Conservation (phyloP, 2,329 filamentous ascomycete genomes). For the Zalaria sp. region DNA sequence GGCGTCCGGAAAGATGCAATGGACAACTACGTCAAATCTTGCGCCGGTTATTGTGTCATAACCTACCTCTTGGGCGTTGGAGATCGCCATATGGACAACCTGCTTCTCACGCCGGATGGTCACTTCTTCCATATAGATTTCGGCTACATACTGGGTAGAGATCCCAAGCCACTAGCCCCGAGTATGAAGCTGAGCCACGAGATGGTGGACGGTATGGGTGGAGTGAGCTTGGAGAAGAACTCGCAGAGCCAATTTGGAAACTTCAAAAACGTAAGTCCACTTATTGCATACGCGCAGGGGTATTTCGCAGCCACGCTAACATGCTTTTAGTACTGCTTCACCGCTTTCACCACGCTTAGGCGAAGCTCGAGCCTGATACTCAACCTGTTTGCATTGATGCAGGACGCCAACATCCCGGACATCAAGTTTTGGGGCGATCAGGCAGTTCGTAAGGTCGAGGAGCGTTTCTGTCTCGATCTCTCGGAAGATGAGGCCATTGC, state of each 20-base stretch:
- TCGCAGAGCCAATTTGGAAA: conserved; percentile 52
- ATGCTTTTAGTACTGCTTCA: conserved; percentile 58
- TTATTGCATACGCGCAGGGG: too few relatives aligned
- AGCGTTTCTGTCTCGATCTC: conserved; percentile 83
- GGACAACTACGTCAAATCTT: conserved; percentile 90
- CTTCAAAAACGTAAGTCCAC: conserved; percentile 45
- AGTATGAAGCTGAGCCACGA: conserved; percentile 95
- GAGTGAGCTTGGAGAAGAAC: conserved; percentile 24
- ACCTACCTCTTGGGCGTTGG: conserved; percentile 95
- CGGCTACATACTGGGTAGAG: conserved; percentile 90
- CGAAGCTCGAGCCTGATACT: conserved; percentile 85
- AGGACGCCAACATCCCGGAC: conserved; percentile 92
- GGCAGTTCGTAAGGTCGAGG: conserved; percentile 86
- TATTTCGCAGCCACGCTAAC: too few relatives aligned
- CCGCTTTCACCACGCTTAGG: conserved; percentile 79
- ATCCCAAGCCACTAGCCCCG: conserved; percentile 93
- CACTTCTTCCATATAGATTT: conserved; percentile 99
- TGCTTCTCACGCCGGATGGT: conserved; percentile 75
- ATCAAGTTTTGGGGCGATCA: conserved; percentile 67
- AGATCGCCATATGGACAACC: conserved; percentile 88
- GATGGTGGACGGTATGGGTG: conserved; percentile 98
- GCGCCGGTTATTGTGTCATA: conserved; percentile 95
- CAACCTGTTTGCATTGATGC: conserved; percentile 93
- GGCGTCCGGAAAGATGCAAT: conserved; percentile 85
- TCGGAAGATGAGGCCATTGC: conserved; percentile 84